Evolutionary conservation across 73 alveolate species (phyloP), one percentile per base, ranked within the genome.

Genomic region (Vitrella brassicaformis): DNA sequence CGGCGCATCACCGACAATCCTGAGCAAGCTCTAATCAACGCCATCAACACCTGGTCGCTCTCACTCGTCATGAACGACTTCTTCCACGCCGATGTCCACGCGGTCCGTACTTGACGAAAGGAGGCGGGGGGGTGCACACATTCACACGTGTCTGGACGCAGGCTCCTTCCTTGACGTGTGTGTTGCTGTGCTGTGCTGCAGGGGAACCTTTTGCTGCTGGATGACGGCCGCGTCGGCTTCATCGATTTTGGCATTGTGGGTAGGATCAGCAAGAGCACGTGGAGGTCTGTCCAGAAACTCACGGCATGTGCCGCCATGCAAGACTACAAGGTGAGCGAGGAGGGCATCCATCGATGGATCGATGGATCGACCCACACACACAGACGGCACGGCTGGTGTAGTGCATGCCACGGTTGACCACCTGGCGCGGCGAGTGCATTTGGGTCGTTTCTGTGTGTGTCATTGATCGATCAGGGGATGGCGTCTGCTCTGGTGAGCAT

Each of bases 201-300:
- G 25, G 81, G 81, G 39, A 74, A 74, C 66, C 68, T 74, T 19
- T 70, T 74, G 18, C 74, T 74, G 47, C 47, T 74, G 31, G 74
- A 74, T 71, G 83, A 76, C 25, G 83, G 83, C 47, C 75, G 83
- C 9, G 71, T 76, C 66, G 83, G 77, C 46, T 76, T 76, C 67
- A 67, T 76, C 75, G 83, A 76, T 71, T 76, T 76, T 30, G 83
- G 83, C 39, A 76, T 76, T 47, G 83, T 76, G 0, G 83, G 83
- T n/a, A 46, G 75, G 0, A 26, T 68, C 25, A 25, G 32, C 14
- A 14, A 19, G 66, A 31, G 19, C 30, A 70, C 75, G 26, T 47
- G 27, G 75, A 67, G 10, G 31, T 31, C 75, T 7, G 45, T n/a
- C 22, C 0, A 25, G 75, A 67, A 31, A 31, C 67, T 70, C 32